Evolutionary conservation across 495 filamentous ascomycete genomes (phyloP), one percentile per base, ranked within the genome.

Genomic region (Hypoxylon trugodes): DNA sequence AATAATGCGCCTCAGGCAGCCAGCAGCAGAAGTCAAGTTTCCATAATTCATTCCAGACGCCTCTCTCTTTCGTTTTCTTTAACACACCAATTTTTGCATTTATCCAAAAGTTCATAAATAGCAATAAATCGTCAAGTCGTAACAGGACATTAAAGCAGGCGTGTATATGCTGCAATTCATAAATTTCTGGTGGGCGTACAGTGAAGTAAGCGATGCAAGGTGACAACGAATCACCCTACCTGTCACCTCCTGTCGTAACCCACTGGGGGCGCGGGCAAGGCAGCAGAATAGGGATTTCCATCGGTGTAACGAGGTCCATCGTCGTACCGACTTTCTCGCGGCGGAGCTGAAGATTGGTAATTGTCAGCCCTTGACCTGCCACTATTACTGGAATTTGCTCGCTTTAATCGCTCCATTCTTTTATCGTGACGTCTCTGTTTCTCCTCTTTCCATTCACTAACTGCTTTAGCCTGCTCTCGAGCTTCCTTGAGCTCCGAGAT

Each of bases 401-500:
- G 62, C 33, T 54, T 66, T 61, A 74, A 68, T 61, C 69, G 73
- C 68, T 80, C 74, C 26, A 75, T 38, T 10, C 80, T 76, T 49
- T 55, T 74, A 19, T 72, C 51, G 43, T 77, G 78, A 30, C 79
- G 79, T 45, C 68, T 69, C 24, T 68, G 65, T 55, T 69, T 77
- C 60, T 79, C 73, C 41, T 70, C 46, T 61, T 79, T 73, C 75
- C 75, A 81, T 68, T 81, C 70, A 12, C 22, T 71, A 56, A 76
- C 52, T 68, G 76, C 75, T 24, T 80, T 72, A 55, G 65, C 50
- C 62, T 74, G 63, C 37, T 80, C 77, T 40, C 69, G 65, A 30
- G 77, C 79, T 40, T 82, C 79, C 68, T 81, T 80, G 60, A 82
- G 61, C 72, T 93, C 90, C 2, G 82, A 82, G 62, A 92, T 80